Base-by-base conservation (phyloP, 2,329 filamentous ascomycete species). In the Ophiostoma sp. region DNA sequence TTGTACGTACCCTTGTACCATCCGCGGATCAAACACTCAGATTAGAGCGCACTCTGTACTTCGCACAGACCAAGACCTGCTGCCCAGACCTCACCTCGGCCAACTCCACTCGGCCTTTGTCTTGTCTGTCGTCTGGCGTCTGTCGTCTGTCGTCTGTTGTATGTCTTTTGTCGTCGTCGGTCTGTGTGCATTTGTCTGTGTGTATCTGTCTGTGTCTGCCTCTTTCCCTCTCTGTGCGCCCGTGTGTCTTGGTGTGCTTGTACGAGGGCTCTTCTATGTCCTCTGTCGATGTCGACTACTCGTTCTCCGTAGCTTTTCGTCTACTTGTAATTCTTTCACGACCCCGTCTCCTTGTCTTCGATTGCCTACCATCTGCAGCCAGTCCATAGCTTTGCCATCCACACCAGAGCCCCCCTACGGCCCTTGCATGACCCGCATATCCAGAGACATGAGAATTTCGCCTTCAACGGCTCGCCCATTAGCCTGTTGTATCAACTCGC, bases 391-490 rank as follows among this genome's bases (percentile, higher is more conserved):
- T 9, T 47, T 47, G n/a, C 38, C 60, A 41, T 67, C 36, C 42
- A 41, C 58, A 49, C 36, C 27, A 45, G 44, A 58, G 44, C 47
- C 38, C n/a, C 52, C 49, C 58, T 9, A 49, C 14, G 66, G 66
- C 52, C 68, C 68, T 69, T 69, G 66, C 64, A 69, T 69, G 66
- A 58, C 58, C 64, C 64, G 52, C 55, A 58, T 55, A 40, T 27
- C 40, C 55, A 69, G 63, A 69, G 52, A 67, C 55, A 69, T 41
- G 38, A 36, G 60, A 63, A 47, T 40, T 49, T 67, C 36, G 66
- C 49, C 40, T 55, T 64, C 64, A 70, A 70, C 66, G 64, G 66
- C 40, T 66, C 66, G 40, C 64, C 64, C 55, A 64, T 64, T 36
- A 27, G 41, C 49, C 38, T 66, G 4, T 36, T 38, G 52, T 60